Percentiles rank a stretch among this genome's conserved stretches.
Evolutionary conservation across 2,329 filamentous ascomycete genomes (phyloP).

Genomic region (Hawksworthiomyces lignivorus): DNA sequence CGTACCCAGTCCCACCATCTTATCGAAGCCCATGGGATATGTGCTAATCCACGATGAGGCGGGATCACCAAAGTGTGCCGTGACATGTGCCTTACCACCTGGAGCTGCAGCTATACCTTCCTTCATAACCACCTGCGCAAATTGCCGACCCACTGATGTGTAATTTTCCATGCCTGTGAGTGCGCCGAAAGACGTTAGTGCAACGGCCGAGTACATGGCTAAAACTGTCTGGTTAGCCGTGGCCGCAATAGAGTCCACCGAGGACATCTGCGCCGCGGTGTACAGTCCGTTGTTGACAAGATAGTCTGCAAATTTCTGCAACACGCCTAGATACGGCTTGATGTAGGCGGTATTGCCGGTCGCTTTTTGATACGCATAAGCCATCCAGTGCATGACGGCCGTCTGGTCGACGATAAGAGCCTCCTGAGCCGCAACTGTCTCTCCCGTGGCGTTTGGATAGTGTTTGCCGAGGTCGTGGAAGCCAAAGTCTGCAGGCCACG

Average conservation of each 20-base stretch:
- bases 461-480: slow-evolving; percentile 8
- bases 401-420: slow-evolving; percentile 9
- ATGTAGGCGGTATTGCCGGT: slow-evolving; percentile 5
- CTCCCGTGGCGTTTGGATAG: slow-evolving; percentile 9
- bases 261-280: slow-evolving; percentile 6
- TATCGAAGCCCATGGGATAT: slow-evolving; percentile 20
- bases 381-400: slow-evolving; percentile 8
- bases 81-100: neutral
- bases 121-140: slow-evolving; percentile 2
- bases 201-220: slow-evolving; percentile 9
- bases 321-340: slow-evolving; percentile 2
- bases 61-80: slow-evolving; percentile 6
- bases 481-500: slow-evolving; percentile 3
- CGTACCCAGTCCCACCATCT: slow-evolving; percentile 22
- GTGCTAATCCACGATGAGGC: slow-evolving; percentile 6
- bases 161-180: slow-evolving; percentile 3
- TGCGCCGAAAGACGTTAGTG: slow-evolving; percentile 3
- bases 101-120: neutral
- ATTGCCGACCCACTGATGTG: slow-evolving; percentile 1
- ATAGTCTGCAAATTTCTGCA: slow-evolving; percentile 6
- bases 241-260: slow-evolving; percentile 5
- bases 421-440: slow-evolving; percentile 6
- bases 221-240: slow-evolving; percentile 9
- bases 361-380: slow-evolving; percentile 6
- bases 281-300: slow-evolving; percentile 5